A percentile compares a stretch with the other conserved stretches of the same genome.
phyloP scores from a whole-genome alignment of 768 basidiomycete species.

The Amanita rimosa region DNA sequence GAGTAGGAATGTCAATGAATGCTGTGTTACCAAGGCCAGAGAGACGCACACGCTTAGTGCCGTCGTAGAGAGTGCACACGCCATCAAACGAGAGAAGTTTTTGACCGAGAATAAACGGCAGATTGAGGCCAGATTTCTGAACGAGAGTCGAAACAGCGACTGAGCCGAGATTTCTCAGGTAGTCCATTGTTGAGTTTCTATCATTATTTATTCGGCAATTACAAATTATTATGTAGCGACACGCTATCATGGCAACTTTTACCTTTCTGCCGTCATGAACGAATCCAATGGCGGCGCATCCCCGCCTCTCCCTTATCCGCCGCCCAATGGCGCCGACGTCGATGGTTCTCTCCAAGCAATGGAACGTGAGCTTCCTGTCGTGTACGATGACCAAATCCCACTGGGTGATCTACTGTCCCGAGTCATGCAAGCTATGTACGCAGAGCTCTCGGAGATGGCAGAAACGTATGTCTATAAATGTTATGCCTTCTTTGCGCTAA shows the following conservation, averaged over 20 bases:
- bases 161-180: slow-evolving; percentile 70
- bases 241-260: background rate
- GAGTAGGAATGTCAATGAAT: slow-evolving; percentile 9
- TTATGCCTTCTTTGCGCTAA: background rate
- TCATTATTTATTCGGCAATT: background rate
- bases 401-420: slow-evolving; percentile 68
- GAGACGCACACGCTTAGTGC: slow-evolving; percentile 63
- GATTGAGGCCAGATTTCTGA: slow-evolving; percentile 82
- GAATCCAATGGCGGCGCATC: background rate
- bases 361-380: slow-evolving; percentile 63
- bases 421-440: slow-evolving; percentile 69
- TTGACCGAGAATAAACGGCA: slow-evolving; percentile 77
- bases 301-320: background rate
- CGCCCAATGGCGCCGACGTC: slow-evolving; percentile 15
- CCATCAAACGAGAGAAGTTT: slow-evolving; percentile 59
- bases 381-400: slow-evolving; percentile 62
- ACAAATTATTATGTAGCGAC: background rate
- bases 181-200: slow-evolving; percentile 49
- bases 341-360: slow-evolving; percentile 41
- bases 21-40: background rate
- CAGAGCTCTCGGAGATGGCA: slow-evolving; percentile 70
- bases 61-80: slow-evolving; percentile 83
- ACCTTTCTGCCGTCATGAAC: background rate
- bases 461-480: slow-evolving; percentile 59
- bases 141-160: slow-evolving; percentile 87